Conservation (phyloP, 1,284 basidiomycete genomes). For the Cutaneotrichosporon mucoides region DNA sequence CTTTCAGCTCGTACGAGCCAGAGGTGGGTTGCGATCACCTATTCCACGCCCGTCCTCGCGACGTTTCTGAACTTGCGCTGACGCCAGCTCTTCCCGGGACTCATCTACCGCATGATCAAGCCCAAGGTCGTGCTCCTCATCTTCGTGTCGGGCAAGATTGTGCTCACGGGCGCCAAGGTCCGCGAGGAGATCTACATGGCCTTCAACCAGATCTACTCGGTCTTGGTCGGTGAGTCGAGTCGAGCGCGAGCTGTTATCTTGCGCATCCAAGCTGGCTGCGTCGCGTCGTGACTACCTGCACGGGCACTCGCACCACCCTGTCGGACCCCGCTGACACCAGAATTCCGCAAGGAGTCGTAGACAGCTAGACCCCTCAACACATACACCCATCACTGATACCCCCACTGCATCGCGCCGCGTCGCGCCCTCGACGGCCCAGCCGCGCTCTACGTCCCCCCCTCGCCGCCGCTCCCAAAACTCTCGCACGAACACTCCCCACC, state of each 20-base stretch:
- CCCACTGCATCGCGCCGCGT: background rate
- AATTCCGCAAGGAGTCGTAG: slow-evolving; percentile 41
- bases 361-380: background rate
- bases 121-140: slow-evolving; percentile 98
- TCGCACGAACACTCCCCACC: too few species aligned
- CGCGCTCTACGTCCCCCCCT: background rate
- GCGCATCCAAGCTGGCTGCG: background rate
- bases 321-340: slow-evolving; percentile 18
- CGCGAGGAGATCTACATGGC: slow-evolving; percentile 99
- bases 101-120: slow-evolving; percentile 99
- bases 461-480: too few species aligned
- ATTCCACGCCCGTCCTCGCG: too few species aligned
- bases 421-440: background rate
- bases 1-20: slow-evolving; percentile 96
- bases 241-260: too few species aligned
- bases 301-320: background rate
- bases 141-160: slow-evolving; percentile 99
- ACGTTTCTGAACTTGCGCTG: background rate
- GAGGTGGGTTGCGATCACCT: slow-evolving; percentile 59
- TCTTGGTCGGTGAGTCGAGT: slow-evolving; percentile 56
- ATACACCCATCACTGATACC: background rate
- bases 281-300: background rate
- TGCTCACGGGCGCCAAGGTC: slow-evolving; percentile 98
- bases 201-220: slow-evolving; percentile 98
- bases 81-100: slow-evolving; percentile 86